Conservation (phyloP, 371 early-diverging fungal species). For the Mortierella polycephala region DNA sequence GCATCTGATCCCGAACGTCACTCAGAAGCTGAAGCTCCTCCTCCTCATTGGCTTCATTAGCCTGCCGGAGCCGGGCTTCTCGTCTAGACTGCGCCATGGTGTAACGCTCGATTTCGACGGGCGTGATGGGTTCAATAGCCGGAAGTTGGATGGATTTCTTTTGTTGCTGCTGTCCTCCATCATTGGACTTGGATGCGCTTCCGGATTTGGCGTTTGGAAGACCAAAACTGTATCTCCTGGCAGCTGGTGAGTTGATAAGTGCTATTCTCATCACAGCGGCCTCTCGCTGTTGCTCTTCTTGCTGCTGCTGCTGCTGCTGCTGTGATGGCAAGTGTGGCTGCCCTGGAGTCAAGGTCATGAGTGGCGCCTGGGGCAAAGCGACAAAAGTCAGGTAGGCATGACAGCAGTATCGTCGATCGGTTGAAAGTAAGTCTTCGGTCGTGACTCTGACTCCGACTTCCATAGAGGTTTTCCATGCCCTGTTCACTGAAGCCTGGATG, state of each 20-base stretch:
- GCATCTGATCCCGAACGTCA: slow-evolving; percentile 42
- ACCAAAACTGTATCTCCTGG: slow-evolving; percentile 40
- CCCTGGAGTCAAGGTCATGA: slow-evolving; percentile 56
- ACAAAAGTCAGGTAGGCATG: slow-evolving; percentile 84
- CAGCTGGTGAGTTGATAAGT: slow-evolving; percentile 34
- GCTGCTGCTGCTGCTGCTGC: slow-evolving; percentile 64
- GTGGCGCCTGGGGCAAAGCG: slow-evolving; percentile 60
- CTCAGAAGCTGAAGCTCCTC: slow-evolving; percentile 30
- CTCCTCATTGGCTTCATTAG: slow-evolving; percentile 23
- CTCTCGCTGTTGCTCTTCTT: slow-evolving; percentile 4
- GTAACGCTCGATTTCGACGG: slow-evolving; percentile 38
- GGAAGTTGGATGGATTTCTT: slow-evolving; percentile 30
- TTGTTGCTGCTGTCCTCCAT: background rate
- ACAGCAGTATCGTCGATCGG: slow-evolving; percentile 71
- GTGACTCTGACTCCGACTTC: slow-evolving; percentile 80
- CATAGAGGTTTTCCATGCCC: slow-evolving; percentile 81
- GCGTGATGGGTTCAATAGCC: slow-evolving; percentile 44
- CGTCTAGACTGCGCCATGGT: slow-evolving; percentile 38
- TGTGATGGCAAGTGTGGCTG: slow-evolving; percentile 54
- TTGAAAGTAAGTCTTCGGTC: slow-evolving; percentile 72
- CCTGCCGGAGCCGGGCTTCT: slow-evolving; percentile 29
- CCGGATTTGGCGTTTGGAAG: slow-evolving; percentile 32
- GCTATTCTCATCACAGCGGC: slow-evolving; percentile 13
- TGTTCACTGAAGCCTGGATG: slow-evolving; percentile 75
- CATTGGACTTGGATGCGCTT: slow-evolving; percentile 1